These are phyloP conservation scores for Avena insularis DNA, from an alignment of 176 grass and related monocot species.

Conservation along the genomic window DNA sequence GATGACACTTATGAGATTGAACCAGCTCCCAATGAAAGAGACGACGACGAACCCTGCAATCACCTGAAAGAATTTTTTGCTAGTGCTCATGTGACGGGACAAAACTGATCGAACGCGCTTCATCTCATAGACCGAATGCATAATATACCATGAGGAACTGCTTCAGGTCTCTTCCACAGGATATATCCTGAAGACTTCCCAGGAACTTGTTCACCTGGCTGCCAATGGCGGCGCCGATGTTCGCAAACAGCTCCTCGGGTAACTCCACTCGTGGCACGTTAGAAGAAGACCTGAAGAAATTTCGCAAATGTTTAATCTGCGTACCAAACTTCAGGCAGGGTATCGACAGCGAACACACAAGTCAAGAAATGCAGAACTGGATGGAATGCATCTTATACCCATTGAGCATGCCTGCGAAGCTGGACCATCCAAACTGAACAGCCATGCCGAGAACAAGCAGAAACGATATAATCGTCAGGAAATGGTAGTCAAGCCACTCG, in stretches of 20 bases:
- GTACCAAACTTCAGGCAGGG: not conserved
- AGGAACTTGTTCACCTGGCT: constrained; percentile 65
- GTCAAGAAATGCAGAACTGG: not conserved
- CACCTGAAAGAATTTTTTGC: constrained; percentile 52
- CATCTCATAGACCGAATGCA: not conserved
- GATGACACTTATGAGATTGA: constrained; percentile 79
- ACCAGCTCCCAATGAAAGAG: constrained; percentile 80
- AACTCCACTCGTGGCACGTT: constrained; percentile 63
- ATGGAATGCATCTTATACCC: constrained; percentile 37
- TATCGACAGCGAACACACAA: not conserved
- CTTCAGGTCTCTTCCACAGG: constrained; percentile 75
- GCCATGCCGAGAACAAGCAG: constrained; percentile 72
- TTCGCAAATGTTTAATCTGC: constrained; percentile 7
- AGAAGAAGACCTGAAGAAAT: constrained; percentile 48
- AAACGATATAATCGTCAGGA: constrained; percentile 69
- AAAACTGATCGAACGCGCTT: not conserved
- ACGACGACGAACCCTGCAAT: constrained; percentile 57
- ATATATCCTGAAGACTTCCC: constrained; percentile 64
- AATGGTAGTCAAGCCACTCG: constrained; percentile 86
- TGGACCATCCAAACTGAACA: constrained; percentile 73
- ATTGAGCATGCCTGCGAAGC: constrained; percentile 53
- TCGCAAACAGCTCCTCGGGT: constrained; percentile 70
- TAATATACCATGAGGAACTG: constrained; percentile 67
- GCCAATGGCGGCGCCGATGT: constrained; percentile 51
- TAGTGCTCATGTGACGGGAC: not conserved